phyloP scores from a whole-genome alignment of 176 grass and related monocot species.

The Paspalum notatum region DNA sequence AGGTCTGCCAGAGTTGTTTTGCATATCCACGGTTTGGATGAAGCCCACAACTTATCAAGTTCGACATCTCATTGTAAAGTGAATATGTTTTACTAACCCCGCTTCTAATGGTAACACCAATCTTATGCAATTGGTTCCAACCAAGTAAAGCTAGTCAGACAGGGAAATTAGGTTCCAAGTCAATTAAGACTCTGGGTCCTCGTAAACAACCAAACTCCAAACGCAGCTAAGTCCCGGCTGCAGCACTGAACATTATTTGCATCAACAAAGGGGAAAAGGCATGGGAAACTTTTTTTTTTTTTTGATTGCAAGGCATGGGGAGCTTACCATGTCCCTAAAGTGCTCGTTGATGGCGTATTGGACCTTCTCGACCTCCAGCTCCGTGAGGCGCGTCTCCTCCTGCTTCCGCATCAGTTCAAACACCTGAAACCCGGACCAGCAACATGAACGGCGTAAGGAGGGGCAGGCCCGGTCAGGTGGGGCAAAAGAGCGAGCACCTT shows the following conservation, averaged over 20 bases:
- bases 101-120: neutral
- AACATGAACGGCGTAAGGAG: slow-evolving; percentile 17
- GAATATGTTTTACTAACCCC: neutral
- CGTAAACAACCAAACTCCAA: neutral
- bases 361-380: slow-evolving; percentile 59
- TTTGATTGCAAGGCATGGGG: neutral
- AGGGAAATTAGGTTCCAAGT: neutral
- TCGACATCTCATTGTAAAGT: neutral
- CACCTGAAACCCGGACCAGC: slow-evolving; percentile 54
- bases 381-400: slow-evolving; percentile 68
- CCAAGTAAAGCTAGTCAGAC: neutral
- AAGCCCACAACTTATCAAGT: slow-evolving; percentile 21
- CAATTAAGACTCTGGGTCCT: neutral
- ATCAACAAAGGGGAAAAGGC: neutral
- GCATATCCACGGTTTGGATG: neutral
- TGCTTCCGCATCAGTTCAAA: slow-evolving; percentile 85
- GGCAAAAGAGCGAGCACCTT: slow-evolving; percentile 58
- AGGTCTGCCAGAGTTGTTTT: neutral
- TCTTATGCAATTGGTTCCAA: slow-evolving; percentile 17
- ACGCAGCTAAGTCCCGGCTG: neutral
- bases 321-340: slow-evolving; percentile 63
- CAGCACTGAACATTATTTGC: slow-evolving; percentile 22
- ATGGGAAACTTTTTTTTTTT: slow-evolving; percentile 30
- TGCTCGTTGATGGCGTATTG: slow-evolving; percentile 47
- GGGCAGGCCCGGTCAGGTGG: neutral